Percentiles rank a stretch among this genome's conserved stretches.
Conservation (phyloP, 164 flowering plant species). For the Pachysandra terminalis region DNA sequence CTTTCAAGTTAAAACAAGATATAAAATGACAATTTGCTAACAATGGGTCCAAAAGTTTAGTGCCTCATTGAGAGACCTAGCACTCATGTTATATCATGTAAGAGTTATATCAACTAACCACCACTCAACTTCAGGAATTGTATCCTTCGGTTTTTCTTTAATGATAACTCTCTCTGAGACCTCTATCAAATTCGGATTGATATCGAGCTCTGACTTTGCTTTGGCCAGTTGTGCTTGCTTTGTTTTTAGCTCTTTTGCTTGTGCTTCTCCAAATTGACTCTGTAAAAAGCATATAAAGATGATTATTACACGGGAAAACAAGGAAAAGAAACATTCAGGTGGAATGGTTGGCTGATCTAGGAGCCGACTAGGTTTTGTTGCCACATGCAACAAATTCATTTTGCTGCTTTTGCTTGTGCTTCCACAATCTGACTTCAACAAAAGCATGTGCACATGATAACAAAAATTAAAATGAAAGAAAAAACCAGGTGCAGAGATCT, state of each 20-base stretch:
- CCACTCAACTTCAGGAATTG: conserved; percentile 93
- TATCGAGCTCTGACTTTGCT: conserved; percentile 87
- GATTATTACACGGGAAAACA: background rate
- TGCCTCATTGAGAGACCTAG: no score
- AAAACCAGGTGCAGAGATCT: no score
- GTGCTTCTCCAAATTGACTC: conserved; percentile 99
- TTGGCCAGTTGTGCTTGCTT: conserved; percentile 89
- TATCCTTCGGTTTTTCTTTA: conserved; percentile 85
- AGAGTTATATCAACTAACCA: conserved; percentile 49
- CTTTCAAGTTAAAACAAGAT: no score
- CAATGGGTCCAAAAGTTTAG: background rate
- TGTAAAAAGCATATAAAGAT: conserved; percentile 14
- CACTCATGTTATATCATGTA: background rate
- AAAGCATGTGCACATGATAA: no score
- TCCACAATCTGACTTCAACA: no score
- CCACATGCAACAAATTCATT: no score
- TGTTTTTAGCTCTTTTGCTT: conserved; percentile 83
- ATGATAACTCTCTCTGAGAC: conserved; percentile 73
- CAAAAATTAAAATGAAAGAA: no score
- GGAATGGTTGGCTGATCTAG: background rate
- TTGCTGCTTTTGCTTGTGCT: no score
- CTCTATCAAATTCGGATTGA: conserved; percentile 96
- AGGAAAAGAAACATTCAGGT: background rate
- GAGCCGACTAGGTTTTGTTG: background rate
- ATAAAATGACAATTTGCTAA: no score